A percentile compares a stretch with the other conserved stretches of the same genome.
phyloP scores from a whole-genome alignment of 139 green algal genomes.

The Microglena sp. region DNA sequence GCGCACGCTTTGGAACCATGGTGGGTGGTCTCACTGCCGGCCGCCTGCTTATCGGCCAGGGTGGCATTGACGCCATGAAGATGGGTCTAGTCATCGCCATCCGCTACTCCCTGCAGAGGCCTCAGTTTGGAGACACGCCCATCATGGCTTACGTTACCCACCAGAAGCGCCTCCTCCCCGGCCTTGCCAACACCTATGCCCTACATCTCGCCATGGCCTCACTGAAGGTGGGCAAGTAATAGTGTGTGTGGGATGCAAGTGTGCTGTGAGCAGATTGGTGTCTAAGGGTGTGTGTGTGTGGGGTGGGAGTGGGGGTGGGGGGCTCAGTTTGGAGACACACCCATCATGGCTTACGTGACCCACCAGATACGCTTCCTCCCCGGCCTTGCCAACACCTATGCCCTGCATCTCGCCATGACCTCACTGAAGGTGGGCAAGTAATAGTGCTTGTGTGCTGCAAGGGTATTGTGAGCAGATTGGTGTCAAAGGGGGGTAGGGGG shows the following conservation, averaged over 20 bases:
- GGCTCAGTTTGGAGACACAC: conserved; percentile 63
- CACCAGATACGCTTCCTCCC: conserved; percentile 78
- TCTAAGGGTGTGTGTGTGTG: too few species aligned
- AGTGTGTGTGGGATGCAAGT: conserved; percentile 2
- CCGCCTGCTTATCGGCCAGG: conserved; percentile 69
- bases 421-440: conserved; percentile 54
- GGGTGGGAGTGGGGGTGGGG: too few species aligned
- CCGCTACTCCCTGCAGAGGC: conserved; percentile 55
- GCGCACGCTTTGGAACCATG: conserved; percentile 72
- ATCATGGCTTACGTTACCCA: conserved; percentile 84
- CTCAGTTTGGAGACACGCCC: conserved; percentile 60
- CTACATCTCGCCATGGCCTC: conserved; percentile 58
- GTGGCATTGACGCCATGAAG: conserved; percentile 69
- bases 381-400: conserved; percentile 67
- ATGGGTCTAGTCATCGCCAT: conserved; percentile 73
- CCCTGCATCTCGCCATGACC: conserved; percentile 61
- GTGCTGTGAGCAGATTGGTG: not conserved
- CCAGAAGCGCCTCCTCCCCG: conserved; percentile 67
- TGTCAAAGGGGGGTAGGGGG: too few species aligned
- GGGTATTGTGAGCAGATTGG: not conserved
- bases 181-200: conserved; percentile 68
- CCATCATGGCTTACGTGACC: conserved; percentile 76
- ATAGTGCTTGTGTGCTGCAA: not conserved
- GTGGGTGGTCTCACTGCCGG: conserved; percentile 70
- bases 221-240: conserved; percentile 45